Conservation (phyloP, 257 asterid species). For the Forsythia suspensa region DNA sequence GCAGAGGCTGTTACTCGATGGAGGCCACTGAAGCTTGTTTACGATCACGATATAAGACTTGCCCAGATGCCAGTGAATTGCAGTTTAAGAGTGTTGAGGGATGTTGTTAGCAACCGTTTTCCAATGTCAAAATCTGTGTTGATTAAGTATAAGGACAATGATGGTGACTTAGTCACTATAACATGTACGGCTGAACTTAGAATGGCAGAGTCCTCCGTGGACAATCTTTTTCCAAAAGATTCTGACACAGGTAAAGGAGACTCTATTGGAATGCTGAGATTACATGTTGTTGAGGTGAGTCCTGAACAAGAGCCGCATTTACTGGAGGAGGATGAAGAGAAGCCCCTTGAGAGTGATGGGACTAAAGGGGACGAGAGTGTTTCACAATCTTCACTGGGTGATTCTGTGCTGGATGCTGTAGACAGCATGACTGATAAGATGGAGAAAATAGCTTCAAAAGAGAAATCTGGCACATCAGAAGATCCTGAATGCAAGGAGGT, state of each 20-base stretch:
- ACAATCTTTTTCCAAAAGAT: slow-evolving; percentile 43
- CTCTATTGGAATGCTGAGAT: slow-evolving; percentile 56
- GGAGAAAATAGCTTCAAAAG: slow-evolving; percentile 46
- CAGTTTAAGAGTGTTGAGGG: slow-evolving; percentile 60
- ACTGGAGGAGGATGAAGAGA: slow-evolving; percentile 79
- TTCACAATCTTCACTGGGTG: slow-evolving; percentile 48
- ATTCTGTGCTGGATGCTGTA: slow-evolving; percentile 44
- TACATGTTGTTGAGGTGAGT: slow-evolving; percentile 89
- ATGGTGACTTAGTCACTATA: slow-evolving; percentile 82
- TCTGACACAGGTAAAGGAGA: slow-evolving; percentile 49
- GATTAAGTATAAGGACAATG: slow-evolving; percentile 76
- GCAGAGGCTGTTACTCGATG: slow-evolving; percentile 39
- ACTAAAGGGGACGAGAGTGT: slow-evolving; percentile 53
- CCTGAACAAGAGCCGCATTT: slow-evolving; percentile 93
- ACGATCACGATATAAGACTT: slow-evolving; percentile 91
- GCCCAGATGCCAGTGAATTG: slow-evolving; percentile 82
- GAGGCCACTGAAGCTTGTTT: slow-evolving; percentile 85
- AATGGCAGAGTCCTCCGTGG: slow-evolving; percentile 68
- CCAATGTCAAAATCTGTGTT: slow-evolving; percentile 84
- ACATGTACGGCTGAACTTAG: slow-evolving; percentile 75
- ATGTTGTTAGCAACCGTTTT: slow-evolving; percentile 62
- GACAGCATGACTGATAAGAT: slow-evolving; percentile 47
- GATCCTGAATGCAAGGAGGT: slow-evolving; percentile 82
- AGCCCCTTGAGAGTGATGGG: slow-evolving; percentile 42
- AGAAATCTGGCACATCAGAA: slow-evolving; percentile 44